These are phyloP conservation scores for Zalaria sp. DNA, from an alignment of 2,329 filamentous ascomycete species.

Conservation along the genomic window DNA sequence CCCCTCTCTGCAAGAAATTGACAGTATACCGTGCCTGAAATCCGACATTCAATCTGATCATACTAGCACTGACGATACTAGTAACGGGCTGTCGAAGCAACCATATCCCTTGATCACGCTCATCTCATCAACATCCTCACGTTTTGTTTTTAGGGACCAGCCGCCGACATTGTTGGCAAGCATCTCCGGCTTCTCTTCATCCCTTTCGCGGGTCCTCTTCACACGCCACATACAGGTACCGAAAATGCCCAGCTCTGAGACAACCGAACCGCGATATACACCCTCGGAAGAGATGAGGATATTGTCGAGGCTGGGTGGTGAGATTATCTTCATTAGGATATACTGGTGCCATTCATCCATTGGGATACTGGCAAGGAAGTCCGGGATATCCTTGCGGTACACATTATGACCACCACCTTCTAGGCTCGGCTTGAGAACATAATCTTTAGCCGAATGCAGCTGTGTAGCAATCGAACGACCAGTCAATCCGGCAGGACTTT, in stretches of 20 bases:
- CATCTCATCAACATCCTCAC: slow-evolving; percentile 27
- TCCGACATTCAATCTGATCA: no score
- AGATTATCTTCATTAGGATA: slow-evolving; percentile 27
- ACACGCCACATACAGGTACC: slow-evolving; percentile 26
- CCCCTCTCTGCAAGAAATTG: no score
- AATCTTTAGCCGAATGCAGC: slow-evolving; percentile 10
- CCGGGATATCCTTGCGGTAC: slow-evolving; percentile 23
- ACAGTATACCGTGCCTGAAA: no score
- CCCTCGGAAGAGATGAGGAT: slow-evolving; percentile 19
- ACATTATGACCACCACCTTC: slow-evolving; percentile 32
- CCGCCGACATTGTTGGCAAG: slow-evolving; percentile 20
- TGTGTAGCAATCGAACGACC: slow-evolving; percentile 15
- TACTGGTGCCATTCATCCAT: slow-evolving; percentile 19
- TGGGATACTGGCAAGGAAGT: slow-evolving; percentile 16
- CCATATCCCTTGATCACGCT: slow-evolving; percentile 34
- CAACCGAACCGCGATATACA: slow-evolving; percentile 20
- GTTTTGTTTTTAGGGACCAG: slow-evolving; percentile 33
- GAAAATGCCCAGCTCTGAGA: slow-evolving; percentile 30
- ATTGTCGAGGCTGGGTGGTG: slow-evolving; percentile 17
- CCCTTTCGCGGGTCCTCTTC: background rate
- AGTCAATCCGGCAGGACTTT: slow-evolving; percentile 13
- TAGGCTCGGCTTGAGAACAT: slow-evolving; percentile 29
- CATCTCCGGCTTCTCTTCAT: slow-evolving; percentile 10
- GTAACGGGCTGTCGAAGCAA: slow-evolving; percentile 29
- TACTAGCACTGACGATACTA: slow-evolving; percentile 8